Evolutionary conservation across 257 asterid genomes (phyloP).

Genomic region (Solanum commersonii): DNA sequence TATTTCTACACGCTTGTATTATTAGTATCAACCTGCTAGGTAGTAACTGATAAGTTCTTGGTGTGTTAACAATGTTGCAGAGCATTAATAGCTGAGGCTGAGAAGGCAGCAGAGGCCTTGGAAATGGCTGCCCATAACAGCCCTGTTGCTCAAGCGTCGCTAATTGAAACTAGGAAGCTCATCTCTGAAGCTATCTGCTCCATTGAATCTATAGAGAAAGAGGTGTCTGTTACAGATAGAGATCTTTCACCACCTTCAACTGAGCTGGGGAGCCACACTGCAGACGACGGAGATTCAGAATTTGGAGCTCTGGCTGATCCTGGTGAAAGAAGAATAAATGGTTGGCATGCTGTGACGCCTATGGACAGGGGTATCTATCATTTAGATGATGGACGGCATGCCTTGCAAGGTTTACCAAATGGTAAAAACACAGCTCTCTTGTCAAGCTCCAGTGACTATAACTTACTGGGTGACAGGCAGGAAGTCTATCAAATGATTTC

Average conservation of each 20-base stretch:
- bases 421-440: conserved; percentile 8
- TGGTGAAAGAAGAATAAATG: conserved; percentile 29
- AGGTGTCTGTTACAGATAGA: conserved; percentile 9
- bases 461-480: conserved; percentile 15
- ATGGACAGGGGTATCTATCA: background rate
- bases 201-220: conserved; percentile 45
- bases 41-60: background rate
- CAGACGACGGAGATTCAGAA: conserved; percentile 9
- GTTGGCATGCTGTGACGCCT: conserved; percentile 26
- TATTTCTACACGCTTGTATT: background rate
- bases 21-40: background rate
- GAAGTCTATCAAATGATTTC: conserved; percentile 5
- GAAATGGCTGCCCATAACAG: conserved; percentile 59
- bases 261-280: background rate
- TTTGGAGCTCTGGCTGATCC: background rate
- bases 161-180: conserved; percentile 61
- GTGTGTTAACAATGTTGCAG: conserved; percentile 25
- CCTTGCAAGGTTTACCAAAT: conserved; percentile 22
- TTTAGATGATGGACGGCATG: conserved; percentile 14
- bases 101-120: conserved; percentile 77
- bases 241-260: conserved; percentile 12
- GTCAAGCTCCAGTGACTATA: conserved; percentile 7
- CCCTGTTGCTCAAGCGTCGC: conserved; percentile 59
- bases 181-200: conserved; percentile 63
- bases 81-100: conserved; percentile 83